phyloP scores from a whole-genome alignment of 2,329 filamentous ascomycete genomes.

The Aureobasidium leucospermi region DNA sequence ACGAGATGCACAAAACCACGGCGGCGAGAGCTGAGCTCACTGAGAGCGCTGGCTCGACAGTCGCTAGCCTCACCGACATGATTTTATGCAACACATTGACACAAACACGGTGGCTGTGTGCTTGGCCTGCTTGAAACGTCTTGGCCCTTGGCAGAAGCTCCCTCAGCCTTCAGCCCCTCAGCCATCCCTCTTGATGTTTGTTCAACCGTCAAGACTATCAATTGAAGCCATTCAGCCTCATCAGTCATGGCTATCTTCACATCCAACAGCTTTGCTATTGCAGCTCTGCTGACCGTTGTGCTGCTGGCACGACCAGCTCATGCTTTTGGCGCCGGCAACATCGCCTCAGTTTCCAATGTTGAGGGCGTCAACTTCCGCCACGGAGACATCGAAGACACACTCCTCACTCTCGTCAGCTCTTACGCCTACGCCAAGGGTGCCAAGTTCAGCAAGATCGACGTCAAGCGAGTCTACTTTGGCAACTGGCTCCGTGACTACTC shows the following conservation, averaged over 20 bases:
- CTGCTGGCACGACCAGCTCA: conserved; percentile 22
- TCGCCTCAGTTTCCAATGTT: conserved; percentile 34
- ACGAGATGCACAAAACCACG: neutral
- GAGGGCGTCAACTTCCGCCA: conserved; percentile 46
- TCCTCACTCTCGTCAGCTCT: conserved; percentile 21
- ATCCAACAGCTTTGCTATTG: neutral
- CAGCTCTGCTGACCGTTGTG: conserved; percentile 15
- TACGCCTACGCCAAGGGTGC: conserved; percentile 16
- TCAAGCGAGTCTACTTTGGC: conserved; percentile 34
- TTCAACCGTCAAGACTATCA: neutral
- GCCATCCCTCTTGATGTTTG: too few species aligned
- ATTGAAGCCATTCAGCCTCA: neutral
- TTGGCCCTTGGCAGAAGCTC: neutral
- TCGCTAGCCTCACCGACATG: too few species aligned
- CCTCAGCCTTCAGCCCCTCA: neutral
- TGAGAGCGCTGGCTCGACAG: neutral
- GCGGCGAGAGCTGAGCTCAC: neutral
- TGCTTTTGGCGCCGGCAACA: conserved; percentile 44
- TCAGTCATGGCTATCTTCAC: conserved; percentile 3
- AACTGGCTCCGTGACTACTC: conserved; percentile 45
- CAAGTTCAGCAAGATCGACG: conserved; percentile 32
- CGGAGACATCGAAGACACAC: conserved; percentile 47
- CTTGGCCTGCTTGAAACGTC: conserved; percentile 8
- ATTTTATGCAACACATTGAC: neutral
- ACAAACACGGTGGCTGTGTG: neutral